Percentiles rank a stretch among this genome's conserved stretches.
Evolutionary conservation across 2,329 filamentous ascomycete genomes (phyloP).

Genomic region (Ceratocystis cacaofunesta): DNA sequence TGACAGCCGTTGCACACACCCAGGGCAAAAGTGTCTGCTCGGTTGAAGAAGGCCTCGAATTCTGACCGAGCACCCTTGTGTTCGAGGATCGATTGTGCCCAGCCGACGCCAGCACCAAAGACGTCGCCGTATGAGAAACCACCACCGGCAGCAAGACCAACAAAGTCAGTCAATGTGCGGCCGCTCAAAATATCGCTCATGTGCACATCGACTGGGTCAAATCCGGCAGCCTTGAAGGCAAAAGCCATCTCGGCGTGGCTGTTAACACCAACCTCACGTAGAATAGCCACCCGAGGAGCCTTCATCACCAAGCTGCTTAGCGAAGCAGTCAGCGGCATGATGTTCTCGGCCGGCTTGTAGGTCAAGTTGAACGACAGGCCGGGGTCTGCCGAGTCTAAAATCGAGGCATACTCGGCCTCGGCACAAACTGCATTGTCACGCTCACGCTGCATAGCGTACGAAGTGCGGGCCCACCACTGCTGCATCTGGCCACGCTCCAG

Average conservation of each 20-base stretch:
- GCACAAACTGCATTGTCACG: constrained; percentile 81
- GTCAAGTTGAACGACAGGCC: constrained; percentile 74
- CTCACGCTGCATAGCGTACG: constrained; percentile 77
- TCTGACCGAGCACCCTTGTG: constrained; percentile 62
- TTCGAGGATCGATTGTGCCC: constrained; percentile 85
- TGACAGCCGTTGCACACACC: constrained; percentile 98
- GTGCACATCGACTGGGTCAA: constrained; percentile 83
- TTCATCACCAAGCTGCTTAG: constrained; percentile 38
- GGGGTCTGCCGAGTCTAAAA: constrained; percentile 61
- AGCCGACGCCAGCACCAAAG: constrained; percentile 85
- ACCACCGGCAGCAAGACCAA: constrained; percentile 83
- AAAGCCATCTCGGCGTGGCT: constrained; percentile 97
- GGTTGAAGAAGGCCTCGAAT: constrained; percentile 73
- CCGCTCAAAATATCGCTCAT: constrained; percentile 85
- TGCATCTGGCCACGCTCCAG: constrained; percentile 61
- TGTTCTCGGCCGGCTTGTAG: constrained; percentile 64
- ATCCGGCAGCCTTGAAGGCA: constrained; percentile 80
- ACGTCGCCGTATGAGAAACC: constrained; percentile 82
- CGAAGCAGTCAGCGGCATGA: constrained; percentile 46
- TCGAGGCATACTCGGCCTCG: constrained; percentile 63
- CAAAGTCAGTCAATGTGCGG: constrained; percentile 66
- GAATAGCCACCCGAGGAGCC: constrained; percentile 63
- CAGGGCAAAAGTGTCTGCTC: constrained; percentile 78
- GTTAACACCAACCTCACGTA: constrained; percentile 91
- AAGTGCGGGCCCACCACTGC: constrained; percentile 77